Percentiles rank a stretch among this genome's conserved stretches.
phyloP scores from a whole-genome alignment of 1,139 yeast species.

The Petasospora fabianii region DNA sequence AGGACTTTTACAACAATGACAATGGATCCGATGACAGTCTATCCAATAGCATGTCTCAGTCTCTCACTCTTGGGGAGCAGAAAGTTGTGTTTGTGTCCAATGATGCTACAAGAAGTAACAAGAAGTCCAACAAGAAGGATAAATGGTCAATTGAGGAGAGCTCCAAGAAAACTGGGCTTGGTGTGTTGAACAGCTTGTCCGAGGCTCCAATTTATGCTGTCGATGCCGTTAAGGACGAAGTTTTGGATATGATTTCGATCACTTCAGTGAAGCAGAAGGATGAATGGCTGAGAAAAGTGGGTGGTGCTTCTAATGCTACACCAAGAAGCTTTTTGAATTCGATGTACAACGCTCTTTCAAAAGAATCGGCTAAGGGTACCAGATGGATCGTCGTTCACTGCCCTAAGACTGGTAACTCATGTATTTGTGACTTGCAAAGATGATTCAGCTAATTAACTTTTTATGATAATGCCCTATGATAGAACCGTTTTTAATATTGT shows the following conservation, averaged over 20 bases:
- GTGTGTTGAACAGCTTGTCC: slow-evolving; percentile 51
- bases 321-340: slow-evolving; percentile 77
- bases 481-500: too few relatives aligned
- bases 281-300: slow-evolving; percentile 85
- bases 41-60: slow-evolving; percentile 19
- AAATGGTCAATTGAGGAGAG: slow-evolving; percentile 79
- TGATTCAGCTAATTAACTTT: slow-evolving; percentile 27
- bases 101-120: slow-evolving; percentile 65
- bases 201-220: slow-evolving; percentile 69
- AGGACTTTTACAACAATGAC: slow-evolving; percentile 24
- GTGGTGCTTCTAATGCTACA: slow-evolving; percentile 60
- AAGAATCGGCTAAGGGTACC: slow-evolving; percentile 68
- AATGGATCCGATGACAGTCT: slow-evolving; percentile 27
- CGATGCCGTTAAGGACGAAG: slow-evolving; percentile 76
- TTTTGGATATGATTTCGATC: slow-evolving; percentile 72
- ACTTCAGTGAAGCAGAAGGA: slow-evolving; percentile 76
- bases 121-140: slow-evolving; percentile 72
- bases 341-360: slow-evolving; percentile 65
- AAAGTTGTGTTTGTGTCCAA: slow-evolving; percentile 60
- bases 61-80: slow-evolving; percentile 35
- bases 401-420: slow-evolving; percentile 67
- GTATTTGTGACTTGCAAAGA: slow-evolving; percentile 65
- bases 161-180: slow-evolving; percentile 57
- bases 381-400: slow-evolving; percentile 73
- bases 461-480: neutral